These are phyloP conservation scores for Tolypocladium guangdongense DNA, from an alignment of 2,329 filamentous ascomycete genomes.

Conservation along the genomic window DNA sequence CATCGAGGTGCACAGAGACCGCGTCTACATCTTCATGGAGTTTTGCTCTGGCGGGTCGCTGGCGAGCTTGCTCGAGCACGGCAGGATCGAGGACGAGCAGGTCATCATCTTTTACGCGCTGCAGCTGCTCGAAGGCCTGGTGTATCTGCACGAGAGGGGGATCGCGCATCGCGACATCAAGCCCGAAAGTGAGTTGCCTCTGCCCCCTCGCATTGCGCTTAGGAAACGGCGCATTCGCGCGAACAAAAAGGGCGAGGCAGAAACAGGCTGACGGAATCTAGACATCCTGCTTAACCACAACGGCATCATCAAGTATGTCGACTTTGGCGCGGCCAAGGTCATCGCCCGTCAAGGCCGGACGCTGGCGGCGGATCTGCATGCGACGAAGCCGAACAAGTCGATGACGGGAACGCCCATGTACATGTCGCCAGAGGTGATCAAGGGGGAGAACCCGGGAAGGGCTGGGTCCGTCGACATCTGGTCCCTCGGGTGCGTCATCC, in stretches of 20 bases:
- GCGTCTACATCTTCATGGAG: slow-evolving; percentile 99
- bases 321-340: slow-evolving; percentile 95
- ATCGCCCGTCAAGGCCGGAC: slow-evolving; percentile 92
- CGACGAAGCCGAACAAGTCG: slow-evolving; percentile 63
- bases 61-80: slow-evolving; percentile 82
- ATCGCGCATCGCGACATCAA: slow-evolving; percentile 98
- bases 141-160: slow-evolving; percentile 81
- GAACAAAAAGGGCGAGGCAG: background rate
- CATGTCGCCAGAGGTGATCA: slow-evolving; percentile 98
- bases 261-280: slow-evolving; percentile 21
- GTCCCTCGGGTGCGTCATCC: slow-evolving; percentile 91
- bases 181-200: slow-evolving; percentile 67
- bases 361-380: slow-evolving; percentile 50
- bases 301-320: slow-evolving; percentile 97
- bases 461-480: slow-evolving; percentile 88
- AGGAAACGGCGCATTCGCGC: background rate
- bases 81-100: slow-evolving; percentile 93
- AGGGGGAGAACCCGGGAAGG: slow-evolving; percentile 69
- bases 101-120: slow-evolving; percentile 95
- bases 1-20: slow-evolving; percentile 95
- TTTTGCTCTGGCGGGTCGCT: slow-evolving; percentile 94
- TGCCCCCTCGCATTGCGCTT: background rate
- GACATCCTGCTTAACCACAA: slow-evolving; percentile 95
- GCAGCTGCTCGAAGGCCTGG: slow-evolving; percentile 86
- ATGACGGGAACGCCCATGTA: slow-evolving; percentile 99